Conservation (phyloP, 2,329 filamentous ascomycete species). For the Claviceps sp. region DNA sequence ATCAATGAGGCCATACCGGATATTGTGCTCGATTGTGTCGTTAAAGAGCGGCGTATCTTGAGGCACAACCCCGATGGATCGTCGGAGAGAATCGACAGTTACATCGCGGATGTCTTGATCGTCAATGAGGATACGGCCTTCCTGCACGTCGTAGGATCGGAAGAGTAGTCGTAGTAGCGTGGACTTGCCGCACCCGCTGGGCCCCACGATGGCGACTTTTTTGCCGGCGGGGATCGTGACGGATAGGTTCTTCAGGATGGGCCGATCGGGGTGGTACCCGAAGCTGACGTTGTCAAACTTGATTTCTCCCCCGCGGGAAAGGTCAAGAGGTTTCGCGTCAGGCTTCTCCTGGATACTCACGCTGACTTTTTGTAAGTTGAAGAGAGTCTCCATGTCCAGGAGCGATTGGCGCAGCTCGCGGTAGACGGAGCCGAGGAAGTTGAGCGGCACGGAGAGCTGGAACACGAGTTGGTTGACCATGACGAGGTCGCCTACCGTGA, state of each 20-base stretch:
- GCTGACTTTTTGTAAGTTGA: conserved; percentile 94
- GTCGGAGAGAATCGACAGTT: conserved; percentile 66
- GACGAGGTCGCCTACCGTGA: conserved; percentile 92
- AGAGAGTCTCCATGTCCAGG: conserved; percentile 96
- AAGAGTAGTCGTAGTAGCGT: conserved; percentile 85
- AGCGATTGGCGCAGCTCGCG: conserved; percentile 88
- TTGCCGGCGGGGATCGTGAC: conserved; percentile 90
- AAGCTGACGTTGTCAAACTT: conserved; percentile 91
- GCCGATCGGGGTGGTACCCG: conserved; percentile 75
- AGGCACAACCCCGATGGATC: conserved; percentile 84
- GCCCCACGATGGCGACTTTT: conserved; percentile 90
- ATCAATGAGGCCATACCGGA: conserved; percentile 75
- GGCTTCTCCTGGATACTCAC: conserved; percentile 69
- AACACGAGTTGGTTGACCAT: conserved; percentile 99
- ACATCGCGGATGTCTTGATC: conserved; percentile 84
- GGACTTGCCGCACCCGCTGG: conserved; percentile 91
- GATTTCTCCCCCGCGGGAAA: conserved; percentile 75
- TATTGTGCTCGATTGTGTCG: conserved; percentile 90
- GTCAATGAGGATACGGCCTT: conserved; percentile 78
- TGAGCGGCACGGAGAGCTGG: conserved; percentile 89
- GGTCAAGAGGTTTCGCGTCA: conserved; percentile 56
- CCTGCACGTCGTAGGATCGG: conserved; percentile 83
- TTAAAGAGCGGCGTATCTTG: conserved; percentile 98
- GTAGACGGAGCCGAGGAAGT: conserved; percentile 97
- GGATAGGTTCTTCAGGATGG: conserved; percentile 72